Base-by-base conservation (phyloP, 495 filamentous ascomycete genomes). In the Letharia lupina region DNA sequence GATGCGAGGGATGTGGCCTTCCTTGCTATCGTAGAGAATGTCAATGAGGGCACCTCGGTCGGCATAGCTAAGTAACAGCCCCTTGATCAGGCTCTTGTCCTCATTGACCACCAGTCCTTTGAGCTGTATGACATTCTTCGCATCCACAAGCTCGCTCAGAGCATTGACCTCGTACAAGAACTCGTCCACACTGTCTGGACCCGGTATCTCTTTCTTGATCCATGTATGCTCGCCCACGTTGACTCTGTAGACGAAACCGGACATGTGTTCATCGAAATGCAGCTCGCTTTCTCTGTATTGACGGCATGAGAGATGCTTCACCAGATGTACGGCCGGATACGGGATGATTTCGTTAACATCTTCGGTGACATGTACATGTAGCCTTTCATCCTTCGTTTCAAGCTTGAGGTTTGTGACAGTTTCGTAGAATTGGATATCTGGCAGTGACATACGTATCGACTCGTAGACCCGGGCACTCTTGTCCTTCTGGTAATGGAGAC, bases 101-200 rank as follows among this genome's bases (percentile, higher is more conserved):
- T 96, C 90, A 74, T 96, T 91, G 20, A 97, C 86, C 39, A 98
- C 89, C 41, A 97, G 85, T 33, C 91, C 94, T 65, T 91, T 87
- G 72, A 98, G 93, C 50, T 87, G 83, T 61, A 98, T 94, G 57
- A 98, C 91, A 72, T 87, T 89, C 15, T 84, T 77, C 1, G 89
- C 88, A 62, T 80, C 85, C 45, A 80, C 78, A n/a, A 98, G 79
- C 18, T 86, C 85, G 71, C 90, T 87, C 28, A 98, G 84, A 15
- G 95, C 94, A 76, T 98, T 98, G 70, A 98, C 90, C 75, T 98
- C 94, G 77, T 98, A 98, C 16, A 98, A 80, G 72, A 98, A 98
- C 73, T 98, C 94, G 68, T 98, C 94, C 39, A 98, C 87, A 0
- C 89, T 94, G 74, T 98, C 93, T 0, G 94, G 95, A 1, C 95